These are phyloP conservation scores for Aplosporella prunicola DNA, from an alignment of 2,329 filamentous ascomycete species.

Conservation along the genomic window DNA sequence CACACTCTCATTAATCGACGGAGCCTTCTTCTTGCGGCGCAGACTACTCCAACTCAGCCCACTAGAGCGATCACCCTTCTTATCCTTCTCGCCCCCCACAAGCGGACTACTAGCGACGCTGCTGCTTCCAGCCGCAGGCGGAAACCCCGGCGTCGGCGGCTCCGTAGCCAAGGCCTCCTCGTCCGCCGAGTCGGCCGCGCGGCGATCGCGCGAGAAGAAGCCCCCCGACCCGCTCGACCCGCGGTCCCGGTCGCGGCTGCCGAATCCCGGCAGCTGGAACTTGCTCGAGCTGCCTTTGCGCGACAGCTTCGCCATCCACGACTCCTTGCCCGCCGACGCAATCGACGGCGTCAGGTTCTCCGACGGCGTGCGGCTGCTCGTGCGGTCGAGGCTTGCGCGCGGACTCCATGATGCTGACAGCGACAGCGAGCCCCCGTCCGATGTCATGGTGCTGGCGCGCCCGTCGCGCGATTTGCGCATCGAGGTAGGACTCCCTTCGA, in stretches of 20 bases:
- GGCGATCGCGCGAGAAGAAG: slow-evolving; percentile 27
- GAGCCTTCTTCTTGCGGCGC: slow-evolving; percentile 33
- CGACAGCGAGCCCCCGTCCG: slow-evolving; percentile 3
- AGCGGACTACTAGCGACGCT: slow-evolving; percentile 23
- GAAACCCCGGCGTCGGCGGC: slow-evolving; percentile 18
- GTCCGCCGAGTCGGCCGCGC: slow-evolving; percentile 29
- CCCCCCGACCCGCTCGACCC: slow-evolving; percentile 12
- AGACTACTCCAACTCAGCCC: slow-evolving; percentile 36
- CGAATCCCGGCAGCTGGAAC: slow-evolving; percentile 30
- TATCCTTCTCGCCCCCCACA: slow-evolving; percentile 20
- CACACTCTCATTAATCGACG: slow-evolving; percentile 38
- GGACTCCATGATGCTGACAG: slow-evolving; percentile 21
- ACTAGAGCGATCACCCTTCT: slow-evolving; percentile 28
- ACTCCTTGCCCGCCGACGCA: slow-evolving; percentile 31
- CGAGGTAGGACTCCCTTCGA: slow-evolving; percentile 20
- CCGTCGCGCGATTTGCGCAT: slow-evolving; percentile 9
- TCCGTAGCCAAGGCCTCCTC: slow-evolving; percentile 15
- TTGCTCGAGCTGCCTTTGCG: slow-evolving; percentile 39
- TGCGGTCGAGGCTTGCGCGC: slow-evolving; percentile 32
- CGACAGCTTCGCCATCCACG: slow-evolving; percentile 41
- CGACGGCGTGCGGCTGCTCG: slow-evolving; percentile 27
- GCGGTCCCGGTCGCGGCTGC: slow-evolving; percentile 13
- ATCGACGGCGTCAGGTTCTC: slow-evolving; percentile 19
- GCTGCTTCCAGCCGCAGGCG: slow-evolving; percentile 14
- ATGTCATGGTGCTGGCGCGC: slow-evolving; percentile 10